These are phyloP conservation scores for Mrakia blollopis DNA, from an alignment of 768 basidiomycete genomes.

Conservation along the genomic window DNA sequence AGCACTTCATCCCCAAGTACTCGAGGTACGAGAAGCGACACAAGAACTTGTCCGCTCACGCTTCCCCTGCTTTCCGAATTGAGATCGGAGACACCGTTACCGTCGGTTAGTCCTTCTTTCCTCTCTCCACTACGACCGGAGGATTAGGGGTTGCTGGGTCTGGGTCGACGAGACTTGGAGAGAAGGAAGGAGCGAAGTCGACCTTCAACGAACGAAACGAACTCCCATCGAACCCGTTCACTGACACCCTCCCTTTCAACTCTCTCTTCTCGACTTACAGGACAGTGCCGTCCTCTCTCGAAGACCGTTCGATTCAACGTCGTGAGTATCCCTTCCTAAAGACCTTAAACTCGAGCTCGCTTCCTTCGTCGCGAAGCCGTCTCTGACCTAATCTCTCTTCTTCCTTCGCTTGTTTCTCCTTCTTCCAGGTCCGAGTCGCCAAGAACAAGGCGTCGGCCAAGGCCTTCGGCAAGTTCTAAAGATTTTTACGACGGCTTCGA, in stretches of 20 bases:
- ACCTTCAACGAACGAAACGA: too few relatives aligned
- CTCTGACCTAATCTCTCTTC: background rate
- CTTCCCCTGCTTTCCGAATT: slow-evolving; percentile 98
- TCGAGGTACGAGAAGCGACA: slow-evolving; percentile 88
- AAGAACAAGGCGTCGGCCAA: slow-evolving; percentile 81
- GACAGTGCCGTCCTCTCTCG: slow-evolving; percentile 98
- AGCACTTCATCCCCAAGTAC: slow-evolving; percentile 96
- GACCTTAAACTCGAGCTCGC: background rate
- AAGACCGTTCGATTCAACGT: slow-evolving; percentile 99
- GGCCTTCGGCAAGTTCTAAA: slow-evolving; percentile 84
- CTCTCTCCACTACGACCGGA: background rate
- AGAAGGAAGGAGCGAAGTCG: background rate
- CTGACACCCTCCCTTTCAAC: background rate
- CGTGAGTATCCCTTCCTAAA: background rate
- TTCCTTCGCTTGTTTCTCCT: background rate
- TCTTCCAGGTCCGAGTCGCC: slow-evolving; percentile 60
- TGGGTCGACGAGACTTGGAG: background rate
- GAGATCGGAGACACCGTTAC: slow-evolving; percentile 90
- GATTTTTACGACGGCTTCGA: slow-evolving; percentile 2
- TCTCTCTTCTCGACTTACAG: background rate
- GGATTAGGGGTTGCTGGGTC: background rate
- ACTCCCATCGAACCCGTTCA: background rate
- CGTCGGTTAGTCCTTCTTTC: slow-evolving; percentile 50
- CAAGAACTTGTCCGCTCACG: slow-evolving; percentile 95
- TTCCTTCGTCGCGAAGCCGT: slow-evolving; percentile 28